These are phyloP conservation scores for Striga hermonthica DNA, from an alignment of 305 asterid species.

Conservation along the genomic window DNA sequence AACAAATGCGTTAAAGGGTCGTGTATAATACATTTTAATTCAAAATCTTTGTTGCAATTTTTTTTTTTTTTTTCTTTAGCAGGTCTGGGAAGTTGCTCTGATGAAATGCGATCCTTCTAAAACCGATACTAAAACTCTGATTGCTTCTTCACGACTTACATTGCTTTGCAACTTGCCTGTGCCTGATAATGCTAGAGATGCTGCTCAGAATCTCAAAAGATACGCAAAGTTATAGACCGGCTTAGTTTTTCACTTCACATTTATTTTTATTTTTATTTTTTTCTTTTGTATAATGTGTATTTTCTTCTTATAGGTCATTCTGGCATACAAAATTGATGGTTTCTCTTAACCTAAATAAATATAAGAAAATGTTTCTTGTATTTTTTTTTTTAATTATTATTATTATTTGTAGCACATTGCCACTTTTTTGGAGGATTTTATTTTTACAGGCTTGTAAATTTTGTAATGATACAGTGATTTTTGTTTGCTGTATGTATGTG, in stretches of 20 bases:
- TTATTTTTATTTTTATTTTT: no score
- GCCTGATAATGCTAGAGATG: conserved; percentile 48
- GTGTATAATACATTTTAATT: no score
- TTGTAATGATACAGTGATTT: not conserved
- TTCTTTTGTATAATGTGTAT: not conserved
- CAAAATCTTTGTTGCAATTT: not conserved
- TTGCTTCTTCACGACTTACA: conserved; percentile 70
- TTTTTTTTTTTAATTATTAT: not conserved
- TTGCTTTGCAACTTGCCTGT: conserved; percentile 52
- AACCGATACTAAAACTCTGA: conserved; percentile 35
- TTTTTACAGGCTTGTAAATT: not conserved
- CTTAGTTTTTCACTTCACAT: not conserved
- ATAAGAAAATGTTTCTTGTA: not conserved
- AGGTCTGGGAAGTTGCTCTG: conserved; percentile 78
- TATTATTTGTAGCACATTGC: not conserved
- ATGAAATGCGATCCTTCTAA: conserved; percentile 40
- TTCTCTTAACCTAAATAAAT: conserved; percentile 3
- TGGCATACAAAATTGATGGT: not conserved
- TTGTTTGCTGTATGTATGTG: not conserved
- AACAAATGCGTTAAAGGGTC: not conserved
- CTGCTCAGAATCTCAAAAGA: conserved; percentile 46
- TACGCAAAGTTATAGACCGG: conserved; percentile 47
- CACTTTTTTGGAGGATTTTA: not conserved
- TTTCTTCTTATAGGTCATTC: not conserved
- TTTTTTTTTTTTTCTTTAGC: conserved; percentile 26